phyloP scores from a whole-genome alignment of 345 rosid genomes.

The Citropsis articulata region DNA sequence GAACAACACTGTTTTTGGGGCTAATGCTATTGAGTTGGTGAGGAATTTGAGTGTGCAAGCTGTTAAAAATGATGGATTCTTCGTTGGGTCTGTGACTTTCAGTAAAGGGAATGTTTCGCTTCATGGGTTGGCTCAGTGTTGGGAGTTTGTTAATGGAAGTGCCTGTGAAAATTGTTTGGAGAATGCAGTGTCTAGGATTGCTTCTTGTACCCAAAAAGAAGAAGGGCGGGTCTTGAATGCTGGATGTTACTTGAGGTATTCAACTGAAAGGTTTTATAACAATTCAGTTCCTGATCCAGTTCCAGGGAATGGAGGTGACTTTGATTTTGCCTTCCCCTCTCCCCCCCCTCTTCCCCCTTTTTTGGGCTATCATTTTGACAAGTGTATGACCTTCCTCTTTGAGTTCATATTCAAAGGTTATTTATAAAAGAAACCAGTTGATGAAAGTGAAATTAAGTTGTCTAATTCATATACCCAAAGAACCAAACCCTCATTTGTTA shows the following conservation, averaged over 20 bases:
- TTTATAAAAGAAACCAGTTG: neutral
- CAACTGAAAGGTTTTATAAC: constrained; percentile 62
- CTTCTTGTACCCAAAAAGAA: constrained; percentile 48
- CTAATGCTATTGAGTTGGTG: constrained; percentile 44
- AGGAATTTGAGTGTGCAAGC: constrained; percentile 57
- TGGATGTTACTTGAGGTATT: constrained; percentile 83
- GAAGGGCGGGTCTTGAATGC: constrained; percentile 71
- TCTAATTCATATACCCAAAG: neutral
- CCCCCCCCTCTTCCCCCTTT: neutral
- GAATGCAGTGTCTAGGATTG: constrained; percentile 37
- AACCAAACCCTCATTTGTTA: no score
- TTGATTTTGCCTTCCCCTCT: constrained; percentile 27
- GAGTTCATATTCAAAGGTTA: neutral
- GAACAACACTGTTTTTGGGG: constrained; percentile 46
- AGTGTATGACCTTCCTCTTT: neutral
- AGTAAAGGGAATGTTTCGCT: constrained; percentile 50
- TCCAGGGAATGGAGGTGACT: constrained; percentile 23
- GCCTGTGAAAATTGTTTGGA: constrained; percentile 54
- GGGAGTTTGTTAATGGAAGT: constrained; percentile 52
- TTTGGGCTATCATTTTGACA: neutral
- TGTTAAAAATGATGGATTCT: constrained; percentile 51
- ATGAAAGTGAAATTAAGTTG: neutral
- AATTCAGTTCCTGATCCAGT: constrained; percentile 38
- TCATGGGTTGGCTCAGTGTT: constrained; percentile 90
- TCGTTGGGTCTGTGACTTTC: constrained; percentile 44